Conservation (phyloP, 805 yeast species). For the Scheffersomyces spartinae region DNA sequence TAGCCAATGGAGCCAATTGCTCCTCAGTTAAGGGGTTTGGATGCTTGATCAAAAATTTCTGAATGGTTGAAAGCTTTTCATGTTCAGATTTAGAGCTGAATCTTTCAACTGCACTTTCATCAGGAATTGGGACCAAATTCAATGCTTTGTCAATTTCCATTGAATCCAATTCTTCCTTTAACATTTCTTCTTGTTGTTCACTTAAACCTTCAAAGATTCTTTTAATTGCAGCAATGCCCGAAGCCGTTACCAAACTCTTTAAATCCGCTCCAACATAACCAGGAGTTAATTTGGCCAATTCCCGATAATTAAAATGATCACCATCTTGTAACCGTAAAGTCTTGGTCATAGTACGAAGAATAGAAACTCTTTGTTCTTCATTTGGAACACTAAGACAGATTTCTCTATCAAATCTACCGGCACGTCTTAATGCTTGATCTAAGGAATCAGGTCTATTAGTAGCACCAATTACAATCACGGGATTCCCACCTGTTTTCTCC, state of each 20-base stretch:
- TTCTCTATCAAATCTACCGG: slow-evolving; percentile 94
- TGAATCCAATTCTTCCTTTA: slow-evolving; percentile 3
- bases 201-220: slow-evolving; percentile 64
- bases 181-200: slow-evolving; percentile 24
- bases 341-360: slow-evolving; percentile 62
- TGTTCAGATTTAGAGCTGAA: slow-evolving; percentile 12
- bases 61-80: slow-evolving; percentile 49
- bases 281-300: slow-evolving; percentile 85
- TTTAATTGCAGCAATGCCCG: slow-evolving; percentile 89
- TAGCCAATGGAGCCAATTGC: slow-evolving; percentile 66
- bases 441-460: slow-evolving; percentile 93
- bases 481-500: slow-evolving; percentile 84
- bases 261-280: slow-evolving; percentile 98
- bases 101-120: slow-evolving; percentile 16
- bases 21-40: slow-evolving; percentile 71
- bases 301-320: slow-evolving; percentile 47
- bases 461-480: slow-evolving; percentile 91
- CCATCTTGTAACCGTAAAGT: slow-evolving; percentile 53
- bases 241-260: slow-evolving; percentile 87
- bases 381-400: slow-evolving; percentile 92
- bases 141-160: slow-evolving; percentile 3
- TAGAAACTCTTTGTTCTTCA: slow-evolving; percentile 67
- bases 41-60: slow-evolving; percentile 57
- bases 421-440: slow-evolving; percentile 90
- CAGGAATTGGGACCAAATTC: slow-evolving; percentile 7